Conservation (phyloP, 2,329 filamentous ascomycete genomes). For the Leptographium wingfieldii region DNA sequence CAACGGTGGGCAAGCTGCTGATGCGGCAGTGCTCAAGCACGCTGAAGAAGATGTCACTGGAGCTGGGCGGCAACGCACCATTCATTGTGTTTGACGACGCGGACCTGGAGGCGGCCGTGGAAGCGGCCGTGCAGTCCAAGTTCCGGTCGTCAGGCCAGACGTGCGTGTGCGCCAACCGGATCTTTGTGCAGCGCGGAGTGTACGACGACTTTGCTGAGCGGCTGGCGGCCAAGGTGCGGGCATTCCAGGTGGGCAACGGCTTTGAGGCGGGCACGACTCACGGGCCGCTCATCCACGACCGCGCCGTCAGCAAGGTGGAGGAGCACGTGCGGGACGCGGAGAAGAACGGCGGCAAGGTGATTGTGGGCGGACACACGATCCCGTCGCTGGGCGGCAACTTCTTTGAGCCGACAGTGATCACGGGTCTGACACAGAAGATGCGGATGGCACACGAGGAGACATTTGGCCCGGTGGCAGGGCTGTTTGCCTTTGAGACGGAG, state of each 20-base stretch:
- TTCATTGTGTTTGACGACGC: slow-evolving; percentile 97
- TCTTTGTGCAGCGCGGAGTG: slow-evolving; percentile 67
- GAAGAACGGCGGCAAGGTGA: slow-evolving; percentile 61
- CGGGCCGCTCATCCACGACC: slow-evolving; percentile 73
- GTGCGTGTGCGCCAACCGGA: slow-evolving; percentile 78
- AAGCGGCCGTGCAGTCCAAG: slow-evolving; percentile 73
- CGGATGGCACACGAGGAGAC: slow-evolving; percentile 78
- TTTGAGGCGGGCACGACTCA: slow-evolving; percentile 61
- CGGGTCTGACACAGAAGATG: slow-evolving; percentile 80
- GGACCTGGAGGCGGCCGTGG: slow-evolving; percentile 72
- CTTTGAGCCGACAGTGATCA: slow-evolving; percentile 79
- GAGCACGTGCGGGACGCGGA: slow-evolving; percentile 69
- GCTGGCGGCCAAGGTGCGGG: slow-evolving; percentile 58
- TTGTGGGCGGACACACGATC: slow-evolving; percentile 62
- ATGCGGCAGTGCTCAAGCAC: slow-evolving; percentile 84
- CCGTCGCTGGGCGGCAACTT: slow-evolving; percentile 72
- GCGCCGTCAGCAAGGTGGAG: slow-evolving; percentile 68
- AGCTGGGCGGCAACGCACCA: slow-evolving; percentile 88
- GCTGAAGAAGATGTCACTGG: slow-evolving; percentile 72
- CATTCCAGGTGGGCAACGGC: slow-evolving; percentile 66
- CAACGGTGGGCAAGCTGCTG: slow-evolving; percentile 55
- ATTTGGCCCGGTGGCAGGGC: slow-evolving; percentile 82
- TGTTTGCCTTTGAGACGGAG: slow-evolving; percentile 83
- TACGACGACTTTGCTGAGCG: slow-evolving; percentile 62
- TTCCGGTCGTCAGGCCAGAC: slow-evolving; percentile 94